Evolutionary conservation across 2,329 filamentous ascomycete genomes (phyloP).

Genomic region (Chlorencoelia australis): DNA sequence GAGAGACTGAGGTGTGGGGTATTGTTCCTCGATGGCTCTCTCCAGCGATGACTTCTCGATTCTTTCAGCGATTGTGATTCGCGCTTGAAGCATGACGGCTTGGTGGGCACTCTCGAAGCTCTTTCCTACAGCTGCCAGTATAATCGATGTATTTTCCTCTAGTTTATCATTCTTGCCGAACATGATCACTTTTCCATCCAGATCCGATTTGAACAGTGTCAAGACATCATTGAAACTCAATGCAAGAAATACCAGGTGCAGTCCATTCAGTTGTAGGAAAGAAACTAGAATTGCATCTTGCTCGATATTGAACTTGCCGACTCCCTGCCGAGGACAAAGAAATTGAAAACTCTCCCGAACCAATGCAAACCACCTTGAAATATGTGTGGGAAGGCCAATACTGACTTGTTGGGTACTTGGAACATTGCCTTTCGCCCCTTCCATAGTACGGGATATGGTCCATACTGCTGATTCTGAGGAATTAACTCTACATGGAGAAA

Average conservation of each 20-base stretch:
- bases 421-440: not conserved
- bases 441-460: not conserved
- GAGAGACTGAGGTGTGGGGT: not conserved
- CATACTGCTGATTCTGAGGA: not conserved
- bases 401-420: not conserved
- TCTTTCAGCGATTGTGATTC: too few species aligned
- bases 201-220: constrained; percentile 3
- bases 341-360: constrained; percentile 2
- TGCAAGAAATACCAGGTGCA: constrained; percentile 9
- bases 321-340: constrained; percentile 2
- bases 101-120: constrained; percentile 7
- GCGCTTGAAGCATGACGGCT: constrained; percentile 6
- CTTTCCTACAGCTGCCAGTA: constrained; percentile 6
- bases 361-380: constrained; percentile 1
- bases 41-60: constrained; percentile 3
- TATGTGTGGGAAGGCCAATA: not conserved
- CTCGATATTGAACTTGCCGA: not conserved
- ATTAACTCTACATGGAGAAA: too few species aligned
- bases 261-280: constrained; percentile 7
- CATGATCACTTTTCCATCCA: constrained; percentile 3
- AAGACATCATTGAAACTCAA: constrained; percentile 9
- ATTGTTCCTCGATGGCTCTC: not conserved
- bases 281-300: constrained; percentile 11
- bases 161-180: constrained; percentile 6
- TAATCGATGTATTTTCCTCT: not conserved